Evolutionary conservation across 345 rosid species (phyloP), one percentile per base, ranked within the genome.

Genomic region (Dimocarpus longan): DNA sequence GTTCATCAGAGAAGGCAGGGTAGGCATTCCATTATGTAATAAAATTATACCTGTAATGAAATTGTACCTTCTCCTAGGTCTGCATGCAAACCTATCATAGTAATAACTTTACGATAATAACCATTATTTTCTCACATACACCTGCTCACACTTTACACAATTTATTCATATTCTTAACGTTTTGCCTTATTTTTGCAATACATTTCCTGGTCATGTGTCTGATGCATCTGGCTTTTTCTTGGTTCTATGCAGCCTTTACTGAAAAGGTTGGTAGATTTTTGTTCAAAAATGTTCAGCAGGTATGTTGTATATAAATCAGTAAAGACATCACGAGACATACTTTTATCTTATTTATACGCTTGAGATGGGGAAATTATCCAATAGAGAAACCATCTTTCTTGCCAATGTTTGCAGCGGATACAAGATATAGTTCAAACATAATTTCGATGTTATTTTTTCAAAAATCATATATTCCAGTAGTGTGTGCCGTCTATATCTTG

Each of bases 271-370:
- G 91, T 39, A 83, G 66, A 82, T 26, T 80, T 8, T 80, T 83
- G 74, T 68, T 84, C 1, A 91, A 89, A 81, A 85, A 80, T 74
- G 80, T 79, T 50, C 87, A 80, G 65, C 92, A 90, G 91, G 92
- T 85, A 75, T 50, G 85, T 57, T 24, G 40, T 70, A 32, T 43
- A 68, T 28, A 12, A 56, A 19, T 32, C 24, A 16, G 24, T 43
- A 0, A 21, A 10, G 5, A 19, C 6, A n/a, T 72, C 19, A 56
- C 0, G 39, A 15, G 10, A 54, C 65, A 50, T 26, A 10, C 9
- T 42, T 42, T 42, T 0, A 42, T 50, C 13, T 15, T 71, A 16
- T 70, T 12, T 26, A 24, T 13, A 22, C 3, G 39, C 59, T 22
- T 0, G 40, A 48, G 5, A 72, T 0, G 6, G 44, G 6, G 9